These are phyloP conservation scores for Tetraselmis chui DNA, from an alignment of 139 green algal species.

Conservation along the genomic window DNA sequence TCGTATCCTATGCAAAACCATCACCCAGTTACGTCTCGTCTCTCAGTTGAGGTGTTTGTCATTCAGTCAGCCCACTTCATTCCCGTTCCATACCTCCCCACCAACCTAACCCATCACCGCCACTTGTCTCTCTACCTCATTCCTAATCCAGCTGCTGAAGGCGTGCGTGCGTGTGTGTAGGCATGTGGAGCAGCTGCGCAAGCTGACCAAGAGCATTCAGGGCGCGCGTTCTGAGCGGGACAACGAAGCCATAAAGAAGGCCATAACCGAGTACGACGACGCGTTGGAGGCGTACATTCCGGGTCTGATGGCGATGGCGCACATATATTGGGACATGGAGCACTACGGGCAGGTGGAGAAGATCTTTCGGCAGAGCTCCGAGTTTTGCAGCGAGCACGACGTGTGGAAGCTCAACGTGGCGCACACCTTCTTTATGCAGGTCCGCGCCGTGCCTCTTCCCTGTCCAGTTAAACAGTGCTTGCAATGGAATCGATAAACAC, in stretches of 20 bases:
- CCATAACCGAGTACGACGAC: constrained; percentile 77
- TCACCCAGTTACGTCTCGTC: neutral
- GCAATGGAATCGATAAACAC: no score
- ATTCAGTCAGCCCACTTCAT: neutral
- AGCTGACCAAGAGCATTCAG: constrained; percentile 68
- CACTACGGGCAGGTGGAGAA: constrained; percentile 62
- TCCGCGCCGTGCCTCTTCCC: no score
- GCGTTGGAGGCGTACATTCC: constrained; percentile 71
- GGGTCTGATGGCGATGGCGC: constrained; percentile 72
- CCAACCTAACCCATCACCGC: no score
- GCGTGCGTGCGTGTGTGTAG: constrained; percentile 14
- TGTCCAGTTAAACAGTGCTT: no score
- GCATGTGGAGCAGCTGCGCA: constrained; percentile 65
- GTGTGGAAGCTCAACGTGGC: constrained; percentile 83
- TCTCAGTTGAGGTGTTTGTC: neutral
- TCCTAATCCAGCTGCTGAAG: neutral
- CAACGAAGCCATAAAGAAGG: constrained; percentile 60
- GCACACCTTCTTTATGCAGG: constrained; percentile 82
- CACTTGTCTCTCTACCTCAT: no score
- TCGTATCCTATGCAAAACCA: neutral
- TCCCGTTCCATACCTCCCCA: no score
- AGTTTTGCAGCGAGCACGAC: constrained; percentile 81
- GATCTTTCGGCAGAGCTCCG: constrained; percentile 65
- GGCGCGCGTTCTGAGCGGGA: constrained; percentile 56
- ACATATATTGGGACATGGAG: constrained; percentile 76